Conservation (phyloP, 768 basidiomycete genomes). For the Hydnomerulius pinastri region DNA sequence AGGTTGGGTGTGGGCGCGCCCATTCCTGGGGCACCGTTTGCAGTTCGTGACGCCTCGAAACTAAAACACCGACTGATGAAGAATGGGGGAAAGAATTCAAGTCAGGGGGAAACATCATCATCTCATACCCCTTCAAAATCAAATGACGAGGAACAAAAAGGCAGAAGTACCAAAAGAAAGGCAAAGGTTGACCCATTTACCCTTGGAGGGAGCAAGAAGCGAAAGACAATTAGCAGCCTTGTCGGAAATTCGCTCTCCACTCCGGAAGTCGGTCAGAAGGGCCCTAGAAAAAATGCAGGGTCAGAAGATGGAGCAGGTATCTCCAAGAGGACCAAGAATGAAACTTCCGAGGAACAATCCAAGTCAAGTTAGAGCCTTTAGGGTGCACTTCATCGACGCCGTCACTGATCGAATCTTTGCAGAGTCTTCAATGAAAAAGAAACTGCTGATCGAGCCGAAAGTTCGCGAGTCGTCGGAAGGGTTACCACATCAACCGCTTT, state of each 20-base stretch:
- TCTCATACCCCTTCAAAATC: constrained; percentile 28
- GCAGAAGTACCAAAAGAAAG: constrained; percentile 60
- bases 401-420: constrained; percentile 2
- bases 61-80: constrained; percentile 62
- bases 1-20: constrained; percentile 79
- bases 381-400: neutral
- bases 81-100: constrained; percentile 47
- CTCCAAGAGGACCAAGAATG: neutral
- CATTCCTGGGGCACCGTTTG: constrained; percentile 47
- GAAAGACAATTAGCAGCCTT: constrained; percentile 42
- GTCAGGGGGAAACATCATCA: constrained; percentile 37
- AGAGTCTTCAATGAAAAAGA: constrained; percentile 12
- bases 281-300: neutral
- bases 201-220: constrained; percentile 39
- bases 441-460: neutral
- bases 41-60: constrained; percentile 57
- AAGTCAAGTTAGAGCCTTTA: constrained; percentile 14
- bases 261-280: neutral
- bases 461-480: neutral
- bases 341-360: neutral
- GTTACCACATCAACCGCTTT: neutral
- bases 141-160: constrained; percentile 59
- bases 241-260: neutral
- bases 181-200: constrained; percentile 59
- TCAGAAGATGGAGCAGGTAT: neutral